Base-by-base conservation (phyloP, 192 early-diverging fungal species). In the Coemansia reversa region DNA sequence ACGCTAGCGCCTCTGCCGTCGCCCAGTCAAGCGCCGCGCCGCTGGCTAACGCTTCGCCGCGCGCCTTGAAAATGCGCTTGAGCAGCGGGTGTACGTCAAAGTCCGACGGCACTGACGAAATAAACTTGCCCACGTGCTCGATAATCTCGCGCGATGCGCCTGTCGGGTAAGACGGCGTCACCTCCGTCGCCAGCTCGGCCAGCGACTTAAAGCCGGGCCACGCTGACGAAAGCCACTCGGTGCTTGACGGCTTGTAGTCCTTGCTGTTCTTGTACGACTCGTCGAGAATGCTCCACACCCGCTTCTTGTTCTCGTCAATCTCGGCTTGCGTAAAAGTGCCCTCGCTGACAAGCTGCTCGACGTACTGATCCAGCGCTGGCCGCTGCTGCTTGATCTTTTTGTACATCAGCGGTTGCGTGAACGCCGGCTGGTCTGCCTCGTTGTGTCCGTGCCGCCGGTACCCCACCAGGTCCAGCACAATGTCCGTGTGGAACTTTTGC, bases 401-500 rank as follows among this genome's bases (percentile, higher is more conserved):
- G 83, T 97, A 97, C 95, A 98, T 97, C 72, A 89, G 87, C 48
- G 97, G 97, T 79, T 98, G 97, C 28, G 97, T 98, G 85, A 98
- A 98, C 73, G 86, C 88, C 52, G 97, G 97, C 82, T 98, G 95
- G 84, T 98, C 97, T 42, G 93, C 94, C 83, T 98, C 97, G 84
- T 98, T 98, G 89, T 98, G 97, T 54, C 97, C 97, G 59, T 98
- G 90, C 72, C 91, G 91, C 61, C 97, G 90, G 88, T 98, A 98
- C 71, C 97, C 93, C 28, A 98, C 93, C 69, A 98, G 86, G 62
- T 98, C 95, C 62, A 98, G 82, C 16, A 98, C 94, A 64, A 96
- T 92, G 85, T 96, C 94, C 71, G 92, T 94, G 80, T 95, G 93
- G 90, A 93, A 98, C 59, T 82, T 92, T 55, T 92, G 89, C 61